Base-by-base conservation (phyloP, 768 basidiomycete species). In the Sistotremastrum suecicum region DNA sequence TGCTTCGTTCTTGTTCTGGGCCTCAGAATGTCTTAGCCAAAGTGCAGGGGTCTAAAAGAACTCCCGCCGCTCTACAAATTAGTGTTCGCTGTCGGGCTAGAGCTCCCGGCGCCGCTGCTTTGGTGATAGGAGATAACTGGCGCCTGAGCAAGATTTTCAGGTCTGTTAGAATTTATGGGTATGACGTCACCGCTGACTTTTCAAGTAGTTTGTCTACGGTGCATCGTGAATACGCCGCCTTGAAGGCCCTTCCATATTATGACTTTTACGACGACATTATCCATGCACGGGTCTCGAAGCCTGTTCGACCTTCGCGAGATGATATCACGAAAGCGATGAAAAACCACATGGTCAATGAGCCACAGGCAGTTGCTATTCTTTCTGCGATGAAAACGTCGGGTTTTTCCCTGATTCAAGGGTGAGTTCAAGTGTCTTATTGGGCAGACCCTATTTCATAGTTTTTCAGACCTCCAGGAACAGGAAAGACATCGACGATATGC, bases 401-500 rank as follows among this genome's bases (percentile, higher is more conserved):
- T 0, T 95, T 99, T 57, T 75, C 78, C 0, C 68, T 99, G 32
- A 91, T 99, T 46, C 95, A 99, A 72, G 95, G 95, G 94, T 92
- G 57, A 45, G 69, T 52, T 20, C 9, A 35, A 6, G 12, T 6
- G 30, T 30, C 51, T 52, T 9, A 12, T 29, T 33, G 8, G 5
- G 39, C 7, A 46, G 33, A 37, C 47, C 32, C 11, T 30, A 39
- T 38, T 38, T 41, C 10, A n/a, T 30, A 32, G 42, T 38, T n/a
- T 38, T 31, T 49, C 51, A 92, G 94, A 28, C 95, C 95, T 34
- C 95, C 95, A 1, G 95, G 95, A 45, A 99, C 95, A 0, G 95
- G 95, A 8, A 99, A 99, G 66, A 99, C 95, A 6, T 94, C 88
- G 20, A 99, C 95, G 1, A 98, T 99, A 50, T 89, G 89, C 53